phyloP scores from a whole-genome alignment of 2,329 filamentous ascomycete species.

The Rugonectria rugulosa region DNA sequence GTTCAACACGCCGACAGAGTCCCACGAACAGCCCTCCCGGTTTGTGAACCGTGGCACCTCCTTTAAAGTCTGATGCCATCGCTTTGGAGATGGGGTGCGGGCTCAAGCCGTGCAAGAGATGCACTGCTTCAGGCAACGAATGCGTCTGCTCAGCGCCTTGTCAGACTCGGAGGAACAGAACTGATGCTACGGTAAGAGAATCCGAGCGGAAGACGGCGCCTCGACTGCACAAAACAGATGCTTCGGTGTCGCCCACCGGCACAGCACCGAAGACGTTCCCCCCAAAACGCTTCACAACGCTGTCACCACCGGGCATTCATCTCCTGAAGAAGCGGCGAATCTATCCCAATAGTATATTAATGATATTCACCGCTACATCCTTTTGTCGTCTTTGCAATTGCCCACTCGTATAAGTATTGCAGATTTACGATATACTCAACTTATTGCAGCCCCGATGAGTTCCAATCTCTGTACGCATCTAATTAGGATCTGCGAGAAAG shows the following conservation, averaged over 20 bases:
- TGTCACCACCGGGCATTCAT: background rate
- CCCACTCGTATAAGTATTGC: no score
- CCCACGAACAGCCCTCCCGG: background rate
- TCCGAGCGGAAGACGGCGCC: constrained; percentile 3
- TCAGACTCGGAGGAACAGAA: background rate
- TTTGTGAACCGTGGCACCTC: background rate
- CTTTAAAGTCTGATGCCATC: constrained; percentile 4
- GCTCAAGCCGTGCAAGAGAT: background rate
- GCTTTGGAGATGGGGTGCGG: background rate
- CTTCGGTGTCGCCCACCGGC: no score
- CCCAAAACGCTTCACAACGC: background rate
- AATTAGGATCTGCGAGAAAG: no score
- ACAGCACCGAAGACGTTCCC: background rate
- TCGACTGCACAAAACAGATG: background rate
- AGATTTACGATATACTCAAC: no score
- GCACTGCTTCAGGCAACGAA: background rate
- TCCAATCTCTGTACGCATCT: background rate
- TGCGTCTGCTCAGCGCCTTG: background rate
- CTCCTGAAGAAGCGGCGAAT: background rate
- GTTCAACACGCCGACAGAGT: background rate
- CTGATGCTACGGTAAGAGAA: background rate
- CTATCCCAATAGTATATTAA: background rate
- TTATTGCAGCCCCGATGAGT: constrained; percentile 2
- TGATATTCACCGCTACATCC: background rate
- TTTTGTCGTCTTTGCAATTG: background rate